A percentile compares a stretch with the other conserved stretches of the same genome.
phyloP scores from a whole-genome alignment of 2,329 filamentous ascomycete species.

The Pseudocercospora vitis region DNA sequence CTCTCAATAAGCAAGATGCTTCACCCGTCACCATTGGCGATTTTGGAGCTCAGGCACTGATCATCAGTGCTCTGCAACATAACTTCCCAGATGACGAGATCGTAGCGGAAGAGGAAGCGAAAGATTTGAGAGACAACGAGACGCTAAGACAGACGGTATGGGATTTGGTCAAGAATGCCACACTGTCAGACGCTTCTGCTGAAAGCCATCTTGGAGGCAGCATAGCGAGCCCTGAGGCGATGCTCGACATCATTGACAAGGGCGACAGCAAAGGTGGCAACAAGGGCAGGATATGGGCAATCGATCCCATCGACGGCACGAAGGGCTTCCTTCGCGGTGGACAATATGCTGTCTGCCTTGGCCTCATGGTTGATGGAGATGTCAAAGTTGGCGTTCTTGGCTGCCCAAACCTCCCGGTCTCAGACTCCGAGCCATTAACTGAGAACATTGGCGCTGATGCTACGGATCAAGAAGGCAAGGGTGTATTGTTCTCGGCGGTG shows the following conservation, averaged over 20 bases:
- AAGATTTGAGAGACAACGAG: slow-evolving; percentile 70
- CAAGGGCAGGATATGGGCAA: slow-evolving; percentile 84
- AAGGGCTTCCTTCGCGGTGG: slow-evolving; percentile 95
- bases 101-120: slow-evolving; percentile 92
- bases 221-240: slow-evolving; percentile 63
- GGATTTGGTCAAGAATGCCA: slow-evolving; percentile 73
- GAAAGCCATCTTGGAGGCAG: slow-evolving; percentile 69
- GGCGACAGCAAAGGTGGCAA: slow-evolving; percentile 68
- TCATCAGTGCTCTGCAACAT: slow-evolving; percentile 84
- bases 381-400: slow-evolving; percentile 93
- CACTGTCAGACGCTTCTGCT: slow-evolving; percentile 65
- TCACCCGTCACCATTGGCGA: slow-evolving; percentile 97
- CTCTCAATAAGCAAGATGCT: slow-evolving; percentile 89
- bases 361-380: slow-evolving; percentile 85
- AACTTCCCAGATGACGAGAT: slow-evolving; percentile 90
- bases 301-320: slow-evolving; percentile 97
- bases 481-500: slow-evolving; percentile 86
- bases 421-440: slow-evolving; percentile 71
- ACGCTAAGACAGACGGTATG: slow-evolving; percentile 75
- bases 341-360: slow-evolving; percentile 95
- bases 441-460: slow-evolving; percentile 72
- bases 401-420: slow-evolving; percentile 90
- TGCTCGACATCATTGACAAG: slow-evolving; percentile 60
- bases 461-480: slow-evolving; percentile 71
- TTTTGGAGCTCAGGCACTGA: slow-evolving; percentile 94